These are phyloP conservation scores for Stachybotrys chlorohalonatus DNA, from an alignment of 2,329 filamentous ascomycete genomes.

Conservation along the genomic window DNA sequence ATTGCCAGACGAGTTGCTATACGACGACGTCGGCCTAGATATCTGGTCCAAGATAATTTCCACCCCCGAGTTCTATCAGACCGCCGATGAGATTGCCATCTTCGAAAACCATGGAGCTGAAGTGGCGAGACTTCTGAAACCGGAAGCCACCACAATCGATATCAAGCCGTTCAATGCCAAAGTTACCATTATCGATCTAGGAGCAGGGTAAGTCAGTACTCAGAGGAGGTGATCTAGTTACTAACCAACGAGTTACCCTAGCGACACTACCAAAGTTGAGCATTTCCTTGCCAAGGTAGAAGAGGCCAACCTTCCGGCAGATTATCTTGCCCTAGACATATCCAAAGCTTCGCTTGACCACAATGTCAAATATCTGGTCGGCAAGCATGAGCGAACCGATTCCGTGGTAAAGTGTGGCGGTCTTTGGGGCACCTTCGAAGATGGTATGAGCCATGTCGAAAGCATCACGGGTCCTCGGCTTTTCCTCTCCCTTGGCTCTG, in stretches of 20 bases:
- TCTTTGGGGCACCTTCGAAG: constrained; percentile 29
- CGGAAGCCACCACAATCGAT: constrained; percentile 22
- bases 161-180: constrained; percentile 2
- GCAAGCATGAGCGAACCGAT: constrained; percentile 14
- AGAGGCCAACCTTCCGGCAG: constrained; percentile 14
- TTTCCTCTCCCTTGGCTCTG: constrained; percentile 31
- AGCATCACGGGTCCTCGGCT: constrained; percentile 20
- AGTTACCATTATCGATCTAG: constrained; percentile 27
- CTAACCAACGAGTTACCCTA: constrained; percentile 7
- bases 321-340: constrained; percentile 31
- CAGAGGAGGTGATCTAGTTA: constrained; percentile 10
- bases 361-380: constrained; percentile 22
- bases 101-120: constrained; percentile 25
- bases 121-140: constrained; percentile 18
- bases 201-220: constrained; percentile 27
- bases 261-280: constrained; percentile 31
- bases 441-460: constrained; percentile 22
- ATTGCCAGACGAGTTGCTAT: constrained; percentile 30
- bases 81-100: constrained; percentile 27
- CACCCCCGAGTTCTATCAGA: constrained; percentile 29
- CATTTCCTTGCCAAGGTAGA: constrained; percentile 27
- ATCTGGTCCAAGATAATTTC: constrained; percentile 33
- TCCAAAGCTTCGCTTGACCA: constrained; percentile 24
- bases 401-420: constrained; percentile 24
- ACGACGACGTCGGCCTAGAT: constrained; percentile 25